Evolutionary conservation across 1,284 basidiomycete genomes (phyloP).

Genomic region (Cutaneotrichosporon sp.): DNA sequence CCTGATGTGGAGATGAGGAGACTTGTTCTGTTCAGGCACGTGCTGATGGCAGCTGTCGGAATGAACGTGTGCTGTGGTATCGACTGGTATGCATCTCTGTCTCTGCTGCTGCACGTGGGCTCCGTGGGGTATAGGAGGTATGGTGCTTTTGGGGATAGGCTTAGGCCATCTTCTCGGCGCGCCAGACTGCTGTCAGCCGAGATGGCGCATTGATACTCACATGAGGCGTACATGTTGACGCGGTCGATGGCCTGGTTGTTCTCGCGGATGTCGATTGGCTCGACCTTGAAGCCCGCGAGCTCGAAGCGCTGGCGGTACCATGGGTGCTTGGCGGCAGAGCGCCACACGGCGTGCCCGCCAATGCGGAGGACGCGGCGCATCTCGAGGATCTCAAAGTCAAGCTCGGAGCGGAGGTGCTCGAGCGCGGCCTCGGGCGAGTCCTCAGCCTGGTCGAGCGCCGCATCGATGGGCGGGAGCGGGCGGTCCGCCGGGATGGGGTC

Average conservation of each 20-base stretch:
- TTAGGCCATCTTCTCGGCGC: conserved; percentile 36
- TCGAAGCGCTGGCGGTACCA: conserved; percentile 69
- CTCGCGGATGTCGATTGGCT: conserved; percentile 57
- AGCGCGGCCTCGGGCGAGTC: conserved; percentile 50
- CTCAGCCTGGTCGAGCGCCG: conserved; percentile 47
- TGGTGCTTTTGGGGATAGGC: neutral
- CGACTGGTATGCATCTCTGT: neutral
- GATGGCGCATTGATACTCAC: conserved; percentile 45
- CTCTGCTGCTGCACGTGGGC: conserved; percentile 1
- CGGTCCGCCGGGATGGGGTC: conserved; percentile 58
- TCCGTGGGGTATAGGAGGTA: neutral
- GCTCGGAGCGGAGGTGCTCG: conserved; percentile 56
- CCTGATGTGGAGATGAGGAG: no score
- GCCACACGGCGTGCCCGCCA: conserved; percentile 69
- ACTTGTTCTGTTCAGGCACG: neutral
- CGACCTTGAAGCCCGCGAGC: conserved; percentile 59
- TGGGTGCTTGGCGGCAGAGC: conserved; percentile 68
- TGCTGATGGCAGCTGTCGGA: neutral
- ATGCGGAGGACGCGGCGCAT: conserved; percentile 64
- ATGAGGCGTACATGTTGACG: conserved; percentile 63
- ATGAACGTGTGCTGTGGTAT: neutral
- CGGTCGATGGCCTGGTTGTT: conserved; percentile 61
- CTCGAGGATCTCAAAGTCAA: conserved; percentile 65
- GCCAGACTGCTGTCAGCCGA: conserved; percentile 40
- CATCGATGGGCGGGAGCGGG: conserved; percentile 48